Conservation (phyloP, 192 early-diverging fungal genomes). For the Podila clonocystis region DNA sequence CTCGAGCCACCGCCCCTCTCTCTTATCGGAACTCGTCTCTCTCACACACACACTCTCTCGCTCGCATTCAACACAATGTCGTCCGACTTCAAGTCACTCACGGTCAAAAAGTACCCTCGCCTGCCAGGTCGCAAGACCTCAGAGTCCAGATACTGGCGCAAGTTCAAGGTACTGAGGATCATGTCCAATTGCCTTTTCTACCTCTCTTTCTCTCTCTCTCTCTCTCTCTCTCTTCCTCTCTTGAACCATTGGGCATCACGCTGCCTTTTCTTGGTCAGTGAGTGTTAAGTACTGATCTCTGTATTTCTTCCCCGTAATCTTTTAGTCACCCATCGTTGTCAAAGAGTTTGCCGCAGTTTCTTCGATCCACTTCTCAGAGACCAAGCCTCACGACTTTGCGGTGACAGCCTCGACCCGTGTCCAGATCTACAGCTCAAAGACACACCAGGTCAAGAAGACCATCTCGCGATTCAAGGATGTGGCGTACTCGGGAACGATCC, state of each 20-base stretch:
- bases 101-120: slow-evolving; percentile 64
- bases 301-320: neutral
- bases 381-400: slow-evolving; percentile 87
- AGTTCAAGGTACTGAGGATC: slow-evolving; percentile 69
- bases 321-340: slow-evolving; percentile 83
- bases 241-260: neutral
- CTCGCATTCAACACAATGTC: slow-evolving; percentile 26
- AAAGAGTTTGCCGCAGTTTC: slow-evolving; percentile 90
- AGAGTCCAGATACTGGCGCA: slow-evolving; percentile 80
- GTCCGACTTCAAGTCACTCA: slow-evolving; percentile 66
- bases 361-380: slow-evolving; percentile 83
- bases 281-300: neutral
- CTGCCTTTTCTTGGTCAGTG: neutral
- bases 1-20: neutral
- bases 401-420: slow-evolving; percentile 91
- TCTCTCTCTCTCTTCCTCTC: neutral
- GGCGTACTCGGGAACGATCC: slow-evolving; percentile 82
- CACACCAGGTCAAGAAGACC: slow-evolving; percentile 86
- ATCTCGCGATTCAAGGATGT: slow-evolving; percentile 93
- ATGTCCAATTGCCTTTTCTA: neutral
- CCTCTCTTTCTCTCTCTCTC: neutral
- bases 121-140: slow-evolving; percentile 62
- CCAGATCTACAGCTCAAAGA: slow-evolving; percentile 90
- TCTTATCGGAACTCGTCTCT: neutral
- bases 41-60: too few species aligned